Evolutionary conservation across 257 asterid species (phyloP).

Genomic region (Paulownia fortunei): DNA sequence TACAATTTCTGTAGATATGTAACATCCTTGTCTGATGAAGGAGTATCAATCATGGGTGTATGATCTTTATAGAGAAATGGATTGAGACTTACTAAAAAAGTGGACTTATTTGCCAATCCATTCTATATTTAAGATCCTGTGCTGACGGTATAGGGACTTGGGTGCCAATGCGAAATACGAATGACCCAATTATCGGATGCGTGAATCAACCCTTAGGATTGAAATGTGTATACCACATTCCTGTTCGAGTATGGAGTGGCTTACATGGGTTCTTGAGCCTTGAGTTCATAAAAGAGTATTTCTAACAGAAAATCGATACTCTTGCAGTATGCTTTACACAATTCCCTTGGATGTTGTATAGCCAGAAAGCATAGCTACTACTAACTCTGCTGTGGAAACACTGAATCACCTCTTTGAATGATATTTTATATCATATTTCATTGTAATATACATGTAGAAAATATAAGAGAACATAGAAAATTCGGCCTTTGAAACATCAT

Average conservation of each 20-base stretch:
- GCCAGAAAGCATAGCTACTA: not conserved
- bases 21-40: not conserved
- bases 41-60: not conserved
- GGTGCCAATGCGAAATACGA: not conserved
- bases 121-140: not conserved
- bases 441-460: constrained; percentile 11
- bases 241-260: not conserved
- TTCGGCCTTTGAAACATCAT: constrained; percentile 3
- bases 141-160: too few relatives aligned
- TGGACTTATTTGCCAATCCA: not conserved
- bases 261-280: not conserved
- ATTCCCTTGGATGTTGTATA: not conserved
- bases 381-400: not conserved
- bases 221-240: not conserved
- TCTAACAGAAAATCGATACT: not conserved
- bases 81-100: not conserved
- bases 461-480: not conserved
- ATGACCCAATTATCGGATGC: not conserved
- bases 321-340: not conserved
- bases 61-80: not conserved
- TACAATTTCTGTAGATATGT: too few relatives aligned
- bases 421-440: not conserved
- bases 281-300: not conserved
- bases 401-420: not conserved
- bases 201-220: not conserved